Evolutionary conservation across 805 yeast genomes (phyloP), one percentile per base, ranked within the genome.

Genomic region (Starmerella cellae): DNA sequence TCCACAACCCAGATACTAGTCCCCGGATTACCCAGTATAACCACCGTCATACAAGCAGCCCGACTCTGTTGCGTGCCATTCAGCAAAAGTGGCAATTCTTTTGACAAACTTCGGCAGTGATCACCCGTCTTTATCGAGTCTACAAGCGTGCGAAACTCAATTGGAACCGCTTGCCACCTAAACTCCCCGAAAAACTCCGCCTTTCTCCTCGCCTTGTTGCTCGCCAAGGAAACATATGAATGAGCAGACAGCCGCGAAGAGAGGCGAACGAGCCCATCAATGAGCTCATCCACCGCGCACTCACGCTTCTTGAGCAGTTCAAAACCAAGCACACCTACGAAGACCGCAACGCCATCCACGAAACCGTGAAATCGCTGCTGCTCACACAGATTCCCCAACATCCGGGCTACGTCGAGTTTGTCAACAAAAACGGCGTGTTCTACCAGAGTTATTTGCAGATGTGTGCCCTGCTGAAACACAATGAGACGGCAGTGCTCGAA

Each of bases 291-390:
- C 21, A 30, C 19, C 28, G 27, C 2, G 51, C 51, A 22, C 36
- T 47, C 19, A 28, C 23, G 33, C 43, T 45, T 9, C 37, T 43
- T 30, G 51, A 48, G 35, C 39, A 38, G 45, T 48, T 32, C 35
- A 37, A 29, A 23, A 31, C 26, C 16, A 29, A 23, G 26, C 3
- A 21, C 5, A 35, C 34, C 17, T 24, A 8, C 20, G 24, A 37
- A 10, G 34, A 40, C 30, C 42, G 45, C 27, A 16, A 35, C n/a
- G 37, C 31, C 17, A 20, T 21, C 35, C 39, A 35, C 21, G 44
- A 43, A 21, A 35, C 35, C 20, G 50, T 42, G 21, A 39, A 44
- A 23, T 36, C 27, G 10, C 18, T 45, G n/a, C 44, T 45, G 21
- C 19, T 20, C 37, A 20, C 23, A n/a, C 27, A 22, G n/a, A 42